Evolutionary conservation across 495 filamentous ascomycete genomes (phyloP).

Genomic region (Mycothermus thermophilus): DNA sequence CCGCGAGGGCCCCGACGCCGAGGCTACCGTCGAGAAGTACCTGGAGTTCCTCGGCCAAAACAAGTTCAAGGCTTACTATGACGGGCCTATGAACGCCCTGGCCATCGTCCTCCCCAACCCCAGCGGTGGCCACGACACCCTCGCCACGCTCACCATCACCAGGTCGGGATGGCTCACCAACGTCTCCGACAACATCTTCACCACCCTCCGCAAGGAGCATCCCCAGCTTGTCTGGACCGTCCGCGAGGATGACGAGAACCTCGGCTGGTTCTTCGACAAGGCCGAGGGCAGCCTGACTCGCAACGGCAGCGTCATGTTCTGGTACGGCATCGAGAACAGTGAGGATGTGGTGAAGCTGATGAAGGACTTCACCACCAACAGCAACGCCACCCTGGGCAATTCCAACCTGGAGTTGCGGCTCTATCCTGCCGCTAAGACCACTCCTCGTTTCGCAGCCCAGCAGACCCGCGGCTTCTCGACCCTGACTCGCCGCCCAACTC

Average conservation of each 20-base stretch:
- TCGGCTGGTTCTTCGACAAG: slow-evolving; percentile 98
- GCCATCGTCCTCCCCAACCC: slow-evolving; percentile 76
- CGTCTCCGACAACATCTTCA: slow-evolving; percentile 94
- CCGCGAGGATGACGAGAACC: slow-evolving; percentile 89
- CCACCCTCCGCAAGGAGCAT: slow-evolving; percentile 82
- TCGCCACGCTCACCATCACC: slow-evolving; percentile 89
- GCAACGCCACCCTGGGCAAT: slow-evolving; percentile 78
- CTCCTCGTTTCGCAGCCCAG: slow-evolving; percentile 32
- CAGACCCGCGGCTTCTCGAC: slow-evolving; percentile 56
- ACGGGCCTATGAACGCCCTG: slow-evolving; percentile 90
- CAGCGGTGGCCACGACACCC: slow-evolving; percentile 46
- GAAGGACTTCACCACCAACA: slow-evolving; percentile 71
- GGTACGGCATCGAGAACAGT: slow-evolving; percentile 81
- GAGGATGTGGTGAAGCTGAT: slow-evolving; percentile 79
- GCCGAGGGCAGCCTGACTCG: slow-evolving; percentile 79
- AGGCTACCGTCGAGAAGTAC: slow-evolving; percentile 74
- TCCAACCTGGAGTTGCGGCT: slow-evolving; percentile 79
- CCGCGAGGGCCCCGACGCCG: slow-evolving; percentile 71
- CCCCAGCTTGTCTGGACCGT: slow-evolving; percentile 94
- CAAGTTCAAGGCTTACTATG: slow-evolving; percentile 86
- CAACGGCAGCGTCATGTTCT: slow-evolving; percentile 85
- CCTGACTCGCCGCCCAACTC: slow-evolving; percentile 26
- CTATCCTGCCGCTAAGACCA: slow-evolving; percentile 55
- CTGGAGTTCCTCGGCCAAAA: slow-evolving; percentile 59
- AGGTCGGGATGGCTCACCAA: slow-evolving; percentile 94